A percentile compares a stretch with the other conserved stretches of the same genome.
Conservation (phyloP, 1,284 basidiomycete species). For the Naganishia albida region DNA sequence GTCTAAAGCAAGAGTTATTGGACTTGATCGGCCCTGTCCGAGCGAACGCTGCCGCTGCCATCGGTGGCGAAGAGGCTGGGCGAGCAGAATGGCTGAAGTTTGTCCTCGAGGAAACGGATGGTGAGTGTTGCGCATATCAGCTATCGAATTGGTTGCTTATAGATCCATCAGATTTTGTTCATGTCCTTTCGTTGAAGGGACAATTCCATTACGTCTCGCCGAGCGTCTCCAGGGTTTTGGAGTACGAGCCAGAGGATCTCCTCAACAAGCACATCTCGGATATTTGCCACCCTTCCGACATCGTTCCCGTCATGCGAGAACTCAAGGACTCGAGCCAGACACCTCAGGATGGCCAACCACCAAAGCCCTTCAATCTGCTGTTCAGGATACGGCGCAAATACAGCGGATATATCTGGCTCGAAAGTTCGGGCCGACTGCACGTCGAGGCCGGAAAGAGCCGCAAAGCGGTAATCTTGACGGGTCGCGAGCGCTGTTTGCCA, state of each 20-base stretch:
- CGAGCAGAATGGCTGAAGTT: slow-evolving; percentile 58
- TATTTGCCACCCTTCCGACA: slow-evolving; percentile 83
- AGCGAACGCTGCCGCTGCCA: slow-evolving; percentile 36
- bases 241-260: slow-evolving; percentile 78
- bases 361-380: slow-evolving; percentile 66
- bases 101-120: slow-evolving; percentile 64
- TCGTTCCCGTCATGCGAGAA: slow-evolving; percentile 87
- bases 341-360: slow-evolving; percentile 42
- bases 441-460: slow-evolving; percentile 85
- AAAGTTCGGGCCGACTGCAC: slow-evolving; percentile 79
- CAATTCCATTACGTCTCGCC: slow-evolving; percentile 88
- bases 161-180: slow-evolving; percentile 70
- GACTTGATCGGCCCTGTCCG: slow-evolving; percentile 43
- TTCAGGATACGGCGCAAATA: slow-evolving; percentile 71
- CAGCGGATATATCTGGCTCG: slow-evolving; percentile 77
- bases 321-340: slow-evolving; percentile 72
- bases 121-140: slow-evolving; percentile 40
- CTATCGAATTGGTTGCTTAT: background rate
- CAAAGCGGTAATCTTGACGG: slow-evolving; percentile 82
- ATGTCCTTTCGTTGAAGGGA: slow-evolving; percentile 91
- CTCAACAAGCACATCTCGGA: slow-evolving; percentile 74
- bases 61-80: slow-evolving; percentile 46
- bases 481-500: slow-evolving; percentile 69
- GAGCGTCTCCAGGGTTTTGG: slow-evolving; percentile 70
- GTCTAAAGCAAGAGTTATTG: slow-evolving; percentile 40